Percentiles rank a stretch among this genome's conserved stretches.
Evolutionary conservation across 345 rosid genomes (phyloP).

Genomic region (Eucalyptus brandiana): DNA sequence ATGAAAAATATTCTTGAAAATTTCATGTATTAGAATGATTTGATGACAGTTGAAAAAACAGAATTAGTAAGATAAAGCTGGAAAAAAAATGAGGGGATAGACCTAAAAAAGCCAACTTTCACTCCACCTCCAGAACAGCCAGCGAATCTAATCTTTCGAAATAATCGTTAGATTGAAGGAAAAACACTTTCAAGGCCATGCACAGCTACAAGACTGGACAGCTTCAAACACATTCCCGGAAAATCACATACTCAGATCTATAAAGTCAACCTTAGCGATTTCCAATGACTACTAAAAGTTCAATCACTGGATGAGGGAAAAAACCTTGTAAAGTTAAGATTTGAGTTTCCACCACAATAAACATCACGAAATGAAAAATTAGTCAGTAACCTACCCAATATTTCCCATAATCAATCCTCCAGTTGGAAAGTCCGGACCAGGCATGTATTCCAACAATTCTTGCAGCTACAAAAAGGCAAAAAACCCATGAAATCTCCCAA

Average conservation of each 20-base stretch:
- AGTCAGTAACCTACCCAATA: constrained; percentile 46
- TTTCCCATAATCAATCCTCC: constrained; percentile 98
- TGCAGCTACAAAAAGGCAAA: constrained; percentile 50
- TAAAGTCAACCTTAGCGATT: neutral
- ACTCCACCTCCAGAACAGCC: neutral
- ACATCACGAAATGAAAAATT: neutral
- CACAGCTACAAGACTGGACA: neutral
- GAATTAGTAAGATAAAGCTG: neutral
- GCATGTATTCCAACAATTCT: constrained; percentile 97
- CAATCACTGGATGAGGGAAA: neutral
- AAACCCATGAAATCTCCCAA: neutral
- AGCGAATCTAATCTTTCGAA: neutral
- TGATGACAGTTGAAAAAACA: neutral
- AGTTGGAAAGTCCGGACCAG: constrained; percentile 98
- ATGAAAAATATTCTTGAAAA: neutral
- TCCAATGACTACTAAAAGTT: neutral
- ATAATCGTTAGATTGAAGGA: neutral
- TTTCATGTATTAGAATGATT: neutral
- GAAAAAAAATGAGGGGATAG: neutral
- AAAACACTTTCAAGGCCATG: neutral
- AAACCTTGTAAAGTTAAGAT: neutral
- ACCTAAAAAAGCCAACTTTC: neutral
- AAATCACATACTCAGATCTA: neutral
- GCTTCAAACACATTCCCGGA: neutral
- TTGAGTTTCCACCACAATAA: neutral